Percentiles rank a stretch among this genome's conserved stretches.
phyloP scores from a whole-genome alignment of 306 rosid species.

The Nissolia schottii region DNA sequence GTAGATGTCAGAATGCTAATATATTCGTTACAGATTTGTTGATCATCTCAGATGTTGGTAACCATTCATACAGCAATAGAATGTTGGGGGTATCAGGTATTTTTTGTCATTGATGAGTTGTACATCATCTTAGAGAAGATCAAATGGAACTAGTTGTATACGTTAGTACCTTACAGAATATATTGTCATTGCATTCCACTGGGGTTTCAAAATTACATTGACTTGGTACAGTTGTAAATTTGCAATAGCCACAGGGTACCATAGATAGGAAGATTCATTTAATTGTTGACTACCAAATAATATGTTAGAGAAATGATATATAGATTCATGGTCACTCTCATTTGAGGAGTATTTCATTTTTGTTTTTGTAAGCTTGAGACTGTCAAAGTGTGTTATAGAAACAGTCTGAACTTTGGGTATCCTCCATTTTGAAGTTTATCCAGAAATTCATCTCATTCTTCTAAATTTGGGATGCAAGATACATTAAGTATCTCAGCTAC shows the following conservation, averaged over 20 bases:
- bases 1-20: constrained; percentile 15
- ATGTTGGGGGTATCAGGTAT: constrained; percentile 7
- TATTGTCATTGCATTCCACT: neutral
- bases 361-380: neutral
- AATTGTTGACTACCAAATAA: constrained; percentile 14
- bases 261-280: constrained; percentile 15
- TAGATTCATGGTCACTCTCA: constrained; percentile 10
- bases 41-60: neutral
- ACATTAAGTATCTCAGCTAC: too few species aligned
- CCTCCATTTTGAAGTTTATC: too few species aligned
- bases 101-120: constrained; percentile 25
- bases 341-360: constrained; percentile 11
- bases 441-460: too few species aligned
- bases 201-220: constrained; percentile 12
- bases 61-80: constrained; percentile 18
- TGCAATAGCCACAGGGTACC: constrained; percentile 2
- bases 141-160: constrained; percentile 6
- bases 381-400: too few species aligned
- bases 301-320: constrained; percentile 4
- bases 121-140: constrained; percentile 27
- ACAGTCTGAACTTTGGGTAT: too few species aligned
- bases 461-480: too few species aligned
- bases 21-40: constrained; percentile 18
- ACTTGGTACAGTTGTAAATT: constrained; percentile 20
- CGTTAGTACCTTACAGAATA: neutral